Base-by-base conservation (phyloP, 495 filamentous ascomycete species). In the Penicillium alfredii region DNA sequence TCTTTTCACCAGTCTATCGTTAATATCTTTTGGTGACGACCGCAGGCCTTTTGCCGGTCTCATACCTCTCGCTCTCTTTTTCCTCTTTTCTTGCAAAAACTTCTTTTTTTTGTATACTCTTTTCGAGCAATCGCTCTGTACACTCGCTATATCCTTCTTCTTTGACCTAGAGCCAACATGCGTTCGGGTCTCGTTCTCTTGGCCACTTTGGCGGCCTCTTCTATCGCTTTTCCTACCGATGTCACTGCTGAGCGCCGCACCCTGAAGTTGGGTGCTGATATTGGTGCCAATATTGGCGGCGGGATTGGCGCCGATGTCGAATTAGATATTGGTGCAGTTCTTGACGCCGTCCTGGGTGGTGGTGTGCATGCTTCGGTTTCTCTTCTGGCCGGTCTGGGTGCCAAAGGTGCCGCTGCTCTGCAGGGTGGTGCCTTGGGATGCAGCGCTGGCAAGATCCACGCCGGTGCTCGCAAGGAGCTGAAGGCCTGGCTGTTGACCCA, bases 361-460 rank as follows among this genome's bases (percentile, higher is more conserved):
- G 43, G 43, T 16, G 36, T 47, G 15, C 24, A 45, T 6, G 44
- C 33, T 38, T 43, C 54, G 8, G 40, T 30, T 10, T 38, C 35
- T 14, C 19, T 62, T 26, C 52, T 67, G 30, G 33, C 29, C 44
- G 59, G 56, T 17, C 48, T 70, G 36, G 56, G 44, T 33, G 55
- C 58, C n/a, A 38, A 55, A 36, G 64, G 49, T 45, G 64, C 64
- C 28, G 66, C 63, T 10, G 66, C 64, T 28, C 55, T 68, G 5
- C 41, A 57, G 31, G 60, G 59, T 44, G 54, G 57, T 58, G 60
- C 59, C 39, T 35, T 68, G 32, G 66, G 66, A 50, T 60, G 58
- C 47, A 55, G 46, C 42, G 49, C 59, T 24, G 52, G 49, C 28
- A 33, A 30, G n/a, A 52, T 68, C 25, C 41, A 60, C 26, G 34